Evolutionary conservation across 2,329 filamentous ascomycete species (phyloP).

Genomic region (Aspergillus sp.): DNA sequence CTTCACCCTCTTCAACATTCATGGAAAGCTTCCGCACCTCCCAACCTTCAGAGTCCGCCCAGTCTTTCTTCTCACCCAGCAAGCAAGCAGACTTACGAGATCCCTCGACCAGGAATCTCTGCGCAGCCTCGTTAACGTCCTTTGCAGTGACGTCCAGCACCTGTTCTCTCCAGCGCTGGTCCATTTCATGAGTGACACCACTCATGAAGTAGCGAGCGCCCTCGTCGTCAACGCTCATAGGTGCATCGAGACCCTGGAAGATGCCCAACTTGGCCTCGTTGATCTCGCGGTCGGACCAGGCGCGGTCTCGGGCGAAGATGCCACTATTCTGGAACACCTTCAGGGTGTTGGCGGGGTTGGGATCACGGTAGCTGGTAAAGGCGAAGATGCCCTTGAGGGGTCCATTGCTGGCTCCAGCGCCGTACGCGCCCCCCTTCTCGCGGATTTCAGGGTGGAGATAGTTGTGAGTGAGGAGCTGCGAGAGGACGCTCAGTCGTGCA

Average conservation of each 20-base stretch:
- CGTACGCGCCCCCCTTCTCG: constrained; percentile 95
- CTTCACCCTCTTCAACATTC: constrained; percentile 36
- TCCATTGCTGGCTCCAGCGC: constrained; percentile 77
- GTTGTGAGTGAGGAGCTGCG: constrained; percentile 91
- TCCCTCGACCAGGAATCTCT: constrained; percentile 69
- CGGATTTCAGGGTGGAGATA: constrained; percentile 95
- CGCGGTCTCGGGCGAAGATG: constrained; percentile 70
- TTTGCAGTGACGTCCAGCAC: constrained; percentile 77
- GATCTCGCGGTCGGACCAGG: constrained; percentile 76
- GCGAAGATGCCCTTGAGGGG: constrained; percentile 79
- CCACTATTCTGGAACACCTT: constrained; percentile 78
- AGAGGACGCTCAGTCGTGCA: constrained; percentile 77
- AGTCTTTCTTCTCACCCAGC: constrained; percentile 75
- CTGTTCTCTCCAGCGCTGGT: constrained; percentile 72
- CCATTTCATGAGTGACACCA: constrained; percentile 82
- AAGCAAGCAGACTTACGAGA: constrained; percentile 60
- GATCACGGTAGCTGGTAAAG: constrained; percentile 95
- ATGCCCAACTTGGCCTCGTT: constrained; percentile 95
- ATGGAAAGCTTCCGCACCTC: constrained; percentile 67
- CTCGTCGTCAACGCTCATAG: constrained; percentile 76
- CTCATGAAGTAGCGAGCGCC: constrained; percentile 80
- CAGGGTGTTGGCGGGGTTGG: constrained; percentile 83
- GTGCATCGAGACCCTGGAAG: constrained; percentile 88
- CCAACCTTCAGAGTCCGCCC: constrained; percentile 65
- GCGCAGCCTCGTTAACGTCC: constrained; percentile 73